A percentile compares a stretch with the other conserved stretches of the same genome.
phyloP scores from a whole-genome alignment of 495 filamentous ascomycete genomes.

The Xanthoparmelia taractica region DNA sequence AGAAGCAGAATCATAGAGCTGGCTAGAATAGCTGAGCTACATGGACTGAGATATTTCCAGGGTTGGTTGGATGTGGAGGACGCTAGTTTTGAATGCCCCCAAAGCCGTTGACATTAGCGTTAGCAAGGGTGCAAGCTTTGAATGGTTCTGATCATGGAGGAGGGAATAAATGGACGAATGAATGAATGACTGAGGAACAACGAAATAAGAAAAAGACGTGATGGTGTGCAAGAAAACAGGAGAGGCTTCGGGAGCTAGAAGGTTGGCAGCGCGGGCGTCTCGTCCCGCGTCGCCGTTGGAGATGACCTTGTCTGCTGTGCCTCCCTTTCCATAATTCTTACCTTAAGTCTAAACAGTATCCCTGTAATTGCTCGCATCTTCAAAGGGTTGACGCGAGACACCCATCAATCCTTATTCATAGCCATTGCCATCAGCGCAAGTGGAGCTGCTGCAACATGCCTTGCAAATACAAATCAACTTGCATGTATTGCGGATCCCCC shows the following conservation, averaged over 20 bases:
- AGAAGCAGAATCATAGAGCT: too few species aligned
- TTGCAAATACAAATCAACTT: background rate
- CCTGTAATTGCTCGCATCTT: background rate
- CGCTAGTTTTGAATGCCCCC: too few species aligned
- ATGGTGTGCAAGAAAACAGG: background rate
- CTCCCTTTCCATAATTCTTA: background rate
- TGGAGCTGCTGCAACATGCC: background rate
- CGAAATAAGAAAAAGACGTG: background rate
- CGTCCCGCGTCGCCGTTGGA: background rate
- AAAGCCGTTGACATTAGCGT: too few species aligned
- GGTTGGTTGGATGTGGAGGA: too few species aligned
- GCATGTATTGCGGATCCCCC: background rate
- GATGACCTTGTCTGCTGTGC: background rate
- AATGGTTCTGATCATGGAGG: too few species aligned
- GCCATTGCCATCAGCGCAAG: too few species aligned
- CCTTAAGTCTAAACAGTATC: background rate
- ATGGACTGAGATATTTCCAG: too few species aligned
- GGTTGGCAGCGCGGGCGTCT: background rate
- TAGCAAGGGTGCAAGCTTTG: too few species aligned
- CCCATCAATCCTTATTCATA: too few species aligned
- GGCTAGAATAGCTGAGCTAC: too few species aligned
- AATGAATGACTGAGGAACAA: background rate
- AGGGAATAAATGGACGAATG: background rate
- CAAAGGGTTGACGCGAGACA: background rate
- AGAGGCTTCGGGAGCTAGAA: conserved; percentile 1